Conservation (phyloP, 139 green algal species). For the Micractinium sp. region DNA sequence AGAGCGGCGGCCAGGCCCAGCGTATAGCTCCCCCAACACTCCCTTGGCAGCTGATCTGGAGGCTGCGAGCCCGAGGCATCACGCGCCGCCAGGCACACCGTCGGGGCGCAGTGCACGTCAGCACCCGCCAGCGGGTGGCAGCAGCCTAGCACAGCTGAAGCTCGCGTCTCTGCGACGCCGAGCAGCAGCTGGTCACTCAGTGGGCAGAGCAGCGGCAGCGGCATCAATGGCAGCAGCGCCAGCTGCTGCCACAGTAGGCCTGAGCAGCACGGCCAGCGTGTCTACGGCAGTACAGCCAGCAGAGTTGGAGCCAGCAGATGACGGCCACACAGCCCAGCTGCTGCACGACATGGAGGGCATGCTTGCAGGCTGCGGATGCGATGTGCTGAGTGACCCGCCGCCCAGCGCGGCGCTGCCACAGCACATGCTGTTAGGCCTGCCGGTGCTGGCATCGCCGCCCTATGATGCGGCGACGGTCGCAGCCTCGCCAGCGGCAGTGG, state of each 20-base stretch:
- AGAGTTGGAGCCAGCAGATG: neutral
- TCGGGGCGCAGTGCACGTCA: neutral
- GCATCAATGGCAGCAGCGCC: neutral
- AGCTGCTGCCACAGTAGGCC: neutral
- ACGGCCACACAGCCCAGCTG: neutral
- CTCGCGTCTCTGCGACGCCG: neutral
- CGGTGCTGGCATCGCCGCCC: neutral
- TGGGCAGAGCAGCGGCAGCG: neutral
- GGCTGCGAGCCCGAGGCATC: neutral
- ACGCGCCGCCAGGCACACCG: neutral
- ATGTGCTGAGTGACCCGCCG: neutral
- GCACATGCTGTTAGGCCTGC: conserved; percentile 2
- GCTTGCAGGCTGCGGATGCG: conserved; percentile 10
- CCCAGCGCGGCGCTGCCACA: neutral
- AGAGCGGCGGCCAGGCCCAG: conserved; percentile 1
- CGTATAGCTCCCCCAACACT: neutral
- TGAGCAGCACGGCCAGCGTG: neutral
- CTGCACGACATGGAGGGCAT: neutral
- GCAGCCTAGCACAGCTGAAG: conserved; percentile 22
- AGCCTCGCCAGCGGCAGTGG: neutral
- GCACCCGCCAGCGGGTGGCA: neutral
- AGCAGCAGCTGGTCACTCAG: neutral
- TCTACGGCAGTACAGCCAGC: neutral
- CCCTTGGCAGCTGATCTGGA: neutral
- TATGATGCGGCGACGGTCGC: neutral